These are phyloP conservation scores for Pisolithus thermaeus DNA, from an alignment of 1,284 basidiomycete genomes.

Conservation along the genomic window DNA sequence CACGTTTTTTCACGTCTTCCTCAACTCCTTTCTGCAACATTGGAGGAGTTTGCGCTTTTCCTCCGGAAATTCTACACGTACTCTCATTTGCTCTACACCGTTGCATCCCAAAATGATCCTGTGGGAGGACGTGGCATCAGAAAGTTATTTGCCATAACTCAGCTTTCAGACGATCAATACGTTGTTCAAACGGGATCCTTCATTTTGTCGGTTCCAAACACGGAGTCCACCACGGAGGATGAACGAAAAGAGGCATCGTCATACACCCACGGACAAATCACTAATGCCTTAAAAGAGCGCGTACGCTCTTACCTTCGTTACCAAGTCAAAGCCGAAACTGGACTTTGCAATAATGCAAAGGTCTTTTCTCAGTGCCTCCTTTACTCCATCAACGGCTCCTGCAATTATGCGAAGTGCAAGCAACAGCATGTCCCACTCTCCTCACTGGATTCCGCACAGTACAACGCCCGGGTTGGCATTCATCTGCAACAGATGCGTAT, in stretches of 20 bases:
- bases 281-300: constrained; percentile 11
- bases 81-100: constrained; percentile 26
- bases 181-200: constrained; percentile 14
- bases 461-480: constrained; percentile 36
- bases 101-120: constrained; percentile 26
- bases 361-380: constrained; percentile 39
- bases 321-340: constrained; percentile 33
- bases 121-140: constrained; percentile 18
- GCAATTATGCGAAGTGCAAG: constrained; percentile 33
- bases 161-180: constrained; percentile 24
- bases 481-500: constrained; percentile 46
- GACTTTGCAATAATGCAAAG: constrained; percentile 23
- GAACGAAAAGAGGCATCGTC: constrained; percentile 1
- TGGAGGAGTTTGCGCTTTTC: not conserved
- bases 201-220: not conserved
- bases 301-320: constrained; percentile 26
- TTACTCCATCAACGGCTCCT: constrained; percentile 29
- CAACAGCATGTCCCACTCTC: constrained; percentile 30
- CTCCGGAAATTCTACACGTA: constrained; percentile 32
- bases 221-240: constrained; percentile 6
- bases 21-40: not conserved
- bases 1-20: not conserved
- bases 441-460: constrained; percentile 27
- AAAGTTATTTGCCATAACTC: constrained; percentile 36
- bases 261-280: constrained; percentile 6